Evolutionary conservation across 768 basidiomycete species (phyloP), one percentile per base, ranked within the genome.

Genomic region (Lenzites betulinus): DNA sequence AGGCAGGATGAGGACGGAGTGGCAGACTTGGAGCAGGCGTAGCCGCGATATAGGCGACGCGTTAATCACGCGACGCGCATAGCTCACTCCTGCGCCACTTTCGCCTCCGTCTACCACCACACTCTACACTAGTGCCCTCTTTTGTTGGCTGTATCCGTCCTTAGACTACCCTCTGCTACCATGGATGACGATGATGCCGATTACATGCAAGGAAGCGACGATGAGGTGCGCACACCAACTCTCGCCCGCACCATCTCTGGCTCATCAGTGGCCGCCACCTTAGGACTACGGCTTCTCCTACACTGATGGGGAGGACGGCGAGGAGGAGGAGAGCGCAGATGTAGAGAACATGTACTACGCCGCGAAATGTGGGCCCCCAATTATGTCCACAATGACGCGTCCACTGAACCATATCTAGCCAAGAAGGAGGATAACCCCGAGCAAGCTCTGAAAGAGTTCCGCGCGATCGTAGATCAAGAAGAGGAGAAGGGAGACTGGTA

Each of bases 321-420:
- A 92, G 57, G 90, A 90, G 66, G 81, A 85, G 1, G 90, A 83
- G 50, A 91, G 85, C 54, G 90, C 86, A 25, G 95, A 97, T 75
- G 86, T 97, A 46, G 97, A 99, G 78, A 99, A 99, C 71, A 86
- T 95, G 84, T 99, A 99, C 77, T 98, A 98, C 74, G 90, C 88
- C 50, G 97, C 97, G 12, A 99, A 99, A 75, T 88, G 96, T 98
- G 65, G 52, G 88, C 74, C 3, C 25, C 12, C 9, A 36, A 26
- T 33, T 22, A 15, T 41, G 7, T 18, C 18, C 9, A 44, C 26
- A 15, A 13, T 9, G 46, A 46, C 35, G 41, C 47, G 33, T 54
- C 7, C 26, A 20, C 60, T 65, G 52, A 59, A 7, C 35, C 20
- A 12, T 61, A n/a, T 57, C 53, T 66, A 95, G 95, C 89, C 28